phyloP scores from a whole-genome alignment of 768 basidiomycete genomes.

The Lactarius psammicola region DNA sequence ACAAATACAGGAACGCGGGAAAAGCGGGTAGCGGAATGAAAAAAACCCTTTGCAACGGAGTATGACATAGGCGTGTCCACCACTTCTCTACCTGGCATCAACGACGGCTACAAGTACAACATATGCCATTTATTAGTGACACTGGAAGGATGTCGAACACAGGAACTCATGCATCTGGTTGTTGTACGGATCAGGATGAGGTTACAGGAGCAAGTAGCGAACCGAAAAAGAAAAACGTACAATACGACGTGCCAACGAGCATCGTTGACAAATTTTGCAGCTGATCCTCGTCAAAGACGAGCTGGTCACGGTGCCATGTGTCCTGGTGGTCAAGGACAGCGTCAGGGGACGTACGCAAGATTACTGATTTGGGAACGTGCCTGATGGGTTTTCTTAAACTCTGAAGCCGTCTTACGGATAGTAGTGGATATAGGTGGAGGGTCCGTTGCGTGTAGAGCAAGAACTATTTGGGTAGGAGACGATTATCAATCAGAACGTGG shows the following conservation, averaged over 20 bases:
- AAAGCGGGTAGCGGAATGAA: background rate
- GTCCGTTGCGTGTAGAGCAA: slow-evolving; percentile 77
- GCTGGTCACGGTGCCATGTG: slow-evolving; percentile 89
- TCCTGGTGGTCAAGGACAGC: slow-evolving; percentile 48
- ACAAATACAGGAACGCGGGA: slow-evolving; percentile 1
- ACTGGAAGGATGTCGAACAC: background rate
- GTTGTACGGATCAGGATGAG: slow-evolving; percentile 16
- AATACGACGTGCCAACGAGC: slow-evolving; percentile 88
- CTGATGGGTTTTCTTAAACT: slow-evolving; percentile 70
- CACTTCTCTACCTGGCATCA: background rate
- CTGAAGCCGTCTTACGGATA: slow-evolving; percentile 80
- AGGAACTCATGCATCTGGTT: slow-evolving; percentile 31
- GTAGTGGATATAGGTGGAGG: slow-evolving; percentile 90
- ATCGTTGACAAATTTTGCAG: slow-evolving; percentile 82
- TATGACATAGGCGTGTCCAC: background rate
- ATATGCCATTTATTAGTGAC: background rate
- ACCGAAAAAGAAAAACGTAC: slow-evolving; percentile 44
- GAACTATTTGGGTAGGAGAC: slow-evolving; percentile 43
- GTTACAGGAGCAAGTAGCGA: slow-evolving; percentile 26
- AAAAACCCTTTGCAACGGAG: slow-evolving; percentile 3
- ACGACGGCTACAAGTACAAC: slow-evolving; percentile 1
- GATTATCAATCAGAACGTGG: slow-evolving; percentile 4
- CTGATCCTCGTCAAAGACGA: slow-evolving; percentile 86
- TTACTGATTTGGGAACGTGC: slow-evolving; percentile 22
- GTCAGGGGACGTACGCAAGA: background rate